Conservation (phyloP, 1,284 basidiomycete species). For the Cryptococcus deneoformans region DNA sequence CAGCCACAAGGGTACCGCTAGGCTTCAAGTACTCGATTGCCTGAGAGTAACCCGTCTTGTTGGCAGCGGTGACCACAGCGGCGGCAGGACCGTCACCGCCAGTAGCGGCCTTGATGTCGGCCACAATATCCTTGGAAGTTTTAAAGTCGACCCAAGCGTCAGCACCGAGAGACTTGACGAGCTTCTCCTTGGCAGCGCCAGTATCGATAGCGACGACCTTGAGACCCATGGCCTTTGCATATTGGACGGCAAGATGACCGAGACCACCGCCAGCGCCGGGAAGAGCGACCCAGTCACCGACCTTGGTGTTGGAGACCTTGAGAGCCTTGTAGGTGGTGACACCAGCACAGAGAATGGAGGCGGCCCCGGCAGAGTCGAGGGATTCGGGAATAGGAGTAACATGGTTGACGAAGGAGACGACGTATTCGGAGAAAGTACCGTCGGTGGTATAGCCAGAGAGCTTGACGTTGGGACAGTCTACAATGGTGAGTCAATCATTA, state of each 20-base stretch:
- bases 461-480: constrained; percentile 58
- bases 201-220: constrained; percentile 75
- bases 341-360: constrained; percentile 76
- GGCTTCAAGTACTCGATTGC: constrained; percentile 67
- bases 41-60: constrained; percentile 61
- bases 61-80: constrained; percentile 60
- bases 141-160: constrained; percentile 79
- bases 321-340: constrained; percentile 67
- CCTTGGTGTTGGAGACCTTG: constrained; percentile 65
- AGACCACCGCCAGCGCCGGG: constrained; percentile 53
- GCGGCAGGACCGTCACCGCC: constrained; percentile 73
- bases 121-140: constrained; percentile 36
- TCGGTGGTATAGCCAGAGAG: constrained; percentile 72
- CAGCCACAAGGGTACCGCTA: constrained; percentile 65
- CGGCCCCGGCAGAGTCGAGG: constrained; percentile 65
- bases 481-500: not conserved
- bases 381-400: constrained; percentile 73
- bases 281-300: constrained; percentile 79
- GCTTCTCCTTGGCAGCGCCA: constrained; percentile 69
- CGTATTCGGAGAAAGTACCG: constrained; percentile 81
- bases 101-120: constrained; percentile 55
- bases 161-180: constrained; percentile 68
- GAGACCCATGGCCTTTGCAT: constrained; percentile 73
- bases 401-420: constrained; percentile 55
- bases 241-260: constrained; percentile 63